phyloP scores from a whole-genome alignment of 108 stramenopile genomes.

The Cyclotella sp. region DNA sequence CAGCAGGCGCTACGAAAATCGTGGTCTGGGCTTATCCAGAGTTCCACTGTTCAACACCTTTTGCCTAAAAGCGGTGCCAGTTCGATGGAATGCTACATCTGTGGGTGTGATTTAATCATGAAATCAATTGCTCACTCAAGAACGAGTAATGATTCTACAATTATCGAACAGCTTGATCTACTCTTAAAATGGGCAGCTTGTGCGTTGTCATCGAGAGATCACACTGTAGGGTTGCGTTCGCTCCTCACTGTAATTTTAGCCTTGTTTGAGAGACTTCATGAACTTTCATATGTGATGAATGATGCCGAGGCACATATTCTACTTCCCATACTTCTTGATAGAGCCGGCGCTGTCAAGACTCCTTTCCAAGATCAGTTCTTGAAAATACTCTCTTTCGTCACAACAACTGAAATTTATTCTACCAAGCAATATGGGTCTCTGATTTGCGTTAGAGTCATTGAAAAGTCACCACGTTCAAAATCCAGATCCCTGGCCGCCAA shows the following conservation, averaged over 20 bases:
- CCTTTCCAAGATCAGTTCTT: conserved; percentile 66
- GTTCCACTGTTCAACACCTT: conserved; percentile 49
- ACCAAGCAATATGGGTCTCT: conserved; percentile 65
- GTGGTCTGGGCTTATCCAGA: conserved; percentile 65
- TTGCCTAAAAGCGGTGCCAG: conserved; percentile 75
- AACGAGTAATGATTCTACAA: conserved; percentile 41
- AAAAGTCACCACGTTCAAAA: conserved; percentile 65
- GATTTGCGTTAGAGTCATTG: conserved; percentile 75
- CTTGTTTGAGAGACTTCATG: conserved; percentile 51
- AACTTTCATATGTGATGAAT: conserved; percentile 49
- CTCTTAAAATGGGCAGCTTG: conserved; percentile 79
- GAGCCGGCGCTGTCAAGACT: conserved; percentile 75
- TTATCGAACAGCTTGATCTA: conserved; percentile 74
- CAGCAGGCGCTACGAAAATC: conserved; percentile 63
- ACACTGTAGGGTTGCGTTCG: conserved; percentile 71
- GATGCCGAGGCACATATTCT: conserved; percentile 70
- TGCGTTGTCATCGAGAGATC: conserved; percentile 75
- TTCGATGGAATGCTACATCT: conserved; percentile 77
- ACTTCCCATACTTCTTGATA: conserved; percentile 81
- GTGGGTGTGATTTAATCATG: conserved; percentile 69
- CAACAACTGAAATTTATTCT: conserved; percentile 52
- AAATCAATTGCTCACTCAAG: conserved; percentile 64
- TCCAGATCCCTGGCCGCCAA: conserved; percentile 68
- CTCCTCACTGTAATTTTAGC: conserved; percentile 59
- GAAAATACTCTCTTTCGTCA: conserved; percentile 57